phyloP scores from a whole-genome alignment of 352 stramenopile genomes.

The Pythium insidiosum region DNA sequence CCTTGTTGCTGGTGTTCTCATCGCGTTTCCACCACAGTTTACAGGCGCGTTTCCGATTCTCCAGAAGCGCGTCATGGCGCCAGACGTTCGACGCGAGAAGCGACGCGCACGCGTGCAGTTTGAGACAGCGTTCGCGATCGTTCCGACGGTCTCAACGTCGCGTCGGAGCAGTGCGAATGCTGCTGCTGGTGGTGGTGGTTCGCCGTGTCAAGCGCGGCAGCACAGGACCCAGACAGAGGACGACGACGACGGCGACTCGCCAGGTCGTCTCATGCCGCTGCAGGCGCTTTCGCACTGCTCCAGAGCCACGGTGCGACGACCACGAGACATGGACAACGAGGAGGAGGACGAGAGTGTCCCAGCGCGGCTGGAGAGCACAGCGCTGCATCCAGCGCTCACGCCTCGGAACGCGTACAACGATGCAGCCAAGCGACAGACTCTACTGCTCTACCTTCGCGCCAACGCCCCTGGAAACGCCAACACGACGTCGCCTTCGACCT shows the following conservation, averaged over 20 bases:
- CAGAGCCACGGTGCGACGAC: background rate
- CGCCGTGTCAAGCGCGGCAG: too few species aligned
- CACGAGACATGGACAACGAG: background rate
- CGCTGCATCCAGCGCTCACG: conserved; percentile 28
- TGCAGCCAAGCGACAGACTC: conserved; percentile 21
- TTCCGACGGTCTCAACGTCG: conserved; percentile 2
- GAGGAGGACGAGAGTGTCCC: conserved; percentile 10
- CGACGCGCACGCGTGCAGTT: conserved; percentile 5
- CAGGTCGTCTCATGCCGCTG: background rate
- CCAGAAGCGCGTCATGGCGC: conserved; percentile 17
- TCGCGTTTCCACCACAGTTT: conserved; percentile 17
- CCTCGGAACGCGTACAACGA: conserved; percentile 42
- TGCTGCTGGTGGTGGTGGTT: background rate
- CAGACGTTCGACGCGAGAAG: conserved; percentile 8
- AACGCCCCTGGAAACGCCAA: too few species aligned
- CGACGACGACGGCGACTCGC: too few species aligned
- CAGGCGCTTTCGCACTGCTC: too few species aligned
- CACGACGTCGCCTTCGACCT: too few species aligned
- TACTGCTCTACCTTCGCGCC: conserved; percentile 16
- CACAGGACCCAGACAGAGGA: too few species aligned
- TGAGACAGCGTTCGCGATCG: conserved; percentile 12
- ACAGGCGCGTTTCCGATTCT: conserved; percentile 37
- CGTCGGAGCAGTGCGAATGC: background rate
- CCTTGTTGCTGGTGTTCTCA: too few species aligned
- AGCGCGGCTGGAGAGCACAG: conserved; percentile 15